A percentile compares a stretch with the other conserved stretches of the same genome.
These are phyloP conservation scores for Austroboletus niveus DNA, from an alignment of 1,284 basidiomycete species.

Conservation along the genomic window DNA sequence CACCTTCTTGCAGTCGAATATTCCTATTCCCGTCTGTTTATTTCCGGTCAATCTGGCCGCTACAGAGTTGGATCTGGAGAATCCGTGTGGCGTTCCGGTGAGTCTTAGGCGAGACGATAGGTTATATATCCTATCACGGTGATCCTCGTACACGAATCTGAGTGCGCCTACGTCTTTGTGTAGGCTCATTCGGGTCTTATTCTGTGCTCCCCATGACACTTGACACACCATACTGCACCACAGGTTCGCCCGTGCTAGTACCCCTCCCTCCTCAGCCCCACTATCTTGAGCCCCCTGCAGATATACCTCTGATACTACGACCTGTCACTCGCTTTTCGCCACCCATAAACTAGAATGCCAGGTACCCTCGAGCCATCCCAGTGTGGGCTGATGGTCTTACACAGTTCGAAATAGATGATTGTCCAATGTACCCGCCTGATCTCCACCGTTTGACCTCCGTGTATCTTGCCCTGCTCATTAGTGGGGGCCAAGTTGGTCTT, in stretches of 20 bases:
- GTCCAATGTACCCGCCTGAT: conserved; percentile 11
- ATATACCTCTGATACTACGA: neutral
- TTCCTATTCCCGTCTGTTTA: conserved; percentile 14
- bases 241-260: neutral
- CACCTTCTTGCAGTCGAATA: conserved; percentile 13
- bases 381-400: neutral
- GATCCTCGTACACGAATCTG: conserved; percentile 2
- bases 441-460: conserved; percentile 22
- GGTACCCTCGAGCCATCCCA: conserved; percentile 8
- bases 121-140: conserved; percentile 30
- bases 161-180: conserved; percentile 4
- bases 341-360: conserved; percentile 12
- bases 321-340: neutral
- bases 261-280: neutral
- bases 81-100: conserved; percentile 16
- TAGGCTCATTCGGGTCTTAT: conserved; percentile 3
- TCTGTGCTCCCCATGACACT: conserved; percentile 10
- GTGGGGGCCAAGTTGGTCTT: conserved; percentile 48
- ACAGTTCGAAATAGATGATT: conserved; percentile 2
- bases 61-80: conserved; percentile 14
- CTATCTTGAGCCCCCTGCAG: neutral
- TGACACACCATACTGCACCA: neutral
- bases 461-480: conserved; percentile 48
- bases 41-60: conserved; percentile 9
- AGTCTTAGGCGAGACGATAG: conserved; percentile 1